Percentiles rank a stretch among this genome's conserved stretches.
phyloP scores from a whole-genome alignment of 345 rosid genomes.

The Aquilaria yunnanensis region DNA sequence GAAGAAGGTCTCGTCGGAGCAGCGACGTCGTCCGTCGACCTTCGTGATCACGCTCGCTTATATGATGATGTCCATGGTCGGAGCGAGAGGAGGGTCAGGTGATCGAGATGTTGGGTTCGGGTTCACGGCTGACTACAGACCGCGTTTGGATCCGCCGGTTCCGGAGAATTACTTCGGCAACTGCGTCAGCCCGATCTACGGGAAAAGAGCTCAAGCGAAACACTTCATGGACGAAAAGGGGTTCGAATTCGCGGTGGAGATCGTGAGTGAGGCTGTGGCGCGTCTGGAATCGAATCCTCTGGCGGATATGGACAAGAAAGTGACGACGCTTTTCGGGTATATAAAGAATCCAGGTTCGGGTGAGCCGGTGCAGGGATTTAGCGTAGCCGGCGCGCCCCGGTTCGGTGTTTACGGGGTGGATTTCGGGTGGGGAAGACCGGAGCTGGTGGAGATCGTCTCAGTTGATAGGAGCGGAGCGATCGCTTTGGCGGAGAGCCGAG shows the following conservation, averaged over 20 bases:
- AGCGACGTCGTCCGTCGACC: slow-evolving; percentile 8
- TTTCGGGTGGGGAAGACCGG: slow-evolving; percentile 15
- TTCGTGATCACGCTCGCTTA: slow-evolving; percentile 33
- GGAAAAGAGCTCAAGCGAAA: not conserved
- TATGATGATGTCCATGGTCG: slow-evolving; percentile 20
- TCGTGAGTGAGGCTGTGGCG: slow-evolving; percentile 13
- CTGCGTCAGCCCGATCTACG: slow-evolving; percentile 6
- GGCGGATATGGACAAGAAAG: not conserved
- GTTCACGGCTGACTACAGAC: slow-evolving; percentile 21
- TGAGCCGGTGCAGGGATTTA: not conserved
- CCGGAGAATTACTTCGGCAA: slow-evolving; percentile 23
- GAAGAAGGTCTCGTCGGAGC: slow-evolving; percentile 1
- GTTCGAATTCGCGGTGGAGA: slow-evolving; percentile 13
- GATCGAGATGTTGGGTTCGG: not conserved
- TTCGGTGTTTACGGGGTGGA: slow-evolving; percentile 11
- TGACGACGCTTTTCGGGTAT: too few relatives aligned
- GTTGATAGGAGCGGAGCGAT: slow-evolving; percentile 15
- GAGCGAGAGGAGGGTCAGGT: slow-evolving; percentile 9
- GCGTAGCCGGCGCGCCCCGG: slow-evolving; percentile 6
- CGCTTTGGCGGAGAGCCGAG: slow-evolving; percentile 13
- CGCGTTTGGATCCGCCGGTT: slow-evolving; percentile 7
- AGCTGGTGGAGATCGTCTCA: slow-evolving; percentile 15
- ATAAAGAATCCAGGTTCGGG: not conserved
- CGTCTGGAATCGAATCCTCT: not conserved
- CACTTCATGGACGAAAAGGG: slow-evolving; percentile 17